Percentiles rank a stretch among this genome's conserved stretches.
phyloP scores from a whole-genome alignment of 768 basidiomycete species.

The Leccinum obscurum region DNA sequence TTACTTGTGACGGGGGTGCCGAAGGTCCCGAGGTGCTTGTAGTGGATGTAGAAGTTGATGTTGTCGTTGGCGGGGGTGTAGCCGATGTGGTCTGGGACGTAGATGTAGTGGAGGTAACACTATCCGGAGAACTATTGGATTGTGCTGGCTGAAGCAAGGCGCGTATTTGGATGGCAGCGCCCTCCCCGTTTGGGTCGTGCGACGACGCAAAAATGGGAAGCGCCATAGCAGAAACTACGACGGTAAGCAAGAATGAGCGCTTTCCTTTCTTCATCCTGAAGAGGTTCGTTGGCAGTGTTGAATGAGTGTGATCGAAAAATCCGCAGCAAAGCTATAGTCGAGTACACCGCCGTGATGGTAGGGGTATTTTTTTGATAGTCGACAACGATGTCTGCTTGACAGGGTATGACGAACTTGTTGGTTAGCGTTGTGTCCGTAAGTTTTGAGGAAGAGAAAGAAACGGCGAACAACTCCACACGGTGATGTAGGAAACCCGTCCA shows the following conservation, averaged over 20 bases:
- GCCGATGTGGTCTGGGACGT: neutral
- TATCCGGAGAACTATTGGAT: neutral
- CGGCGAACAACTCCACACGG: neutral
- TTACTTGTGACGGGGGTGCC: slow-evolving; percentile 2
- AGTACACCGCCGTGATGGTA: slow-evolving; percentile 9
- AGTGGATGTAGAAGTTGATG: slow-evolving; percentile 15
- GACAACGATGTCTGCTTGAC: neutral
- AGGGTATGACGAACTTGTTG: neutral
- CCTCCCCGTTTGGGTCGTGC: slow-evolving; percentile 18
- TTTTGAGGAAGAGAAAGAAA: neutral
- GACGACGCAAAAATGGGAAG: slow-evolving; percentile 27
- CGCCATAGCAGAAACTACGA: slow-evolving; percentile 28
- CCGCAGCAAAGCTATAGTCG: slow-evolving; percentile 20
- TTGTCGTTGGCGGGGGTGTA: neutral
- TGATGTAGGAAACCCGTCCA: slow-evolving; percentile 21
- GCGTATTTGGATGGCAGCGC: slow-evolving; percentile 18
- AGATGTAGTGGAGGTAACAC: neutral
- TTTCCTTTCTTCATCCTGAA: slow-evolving; percentile 25
- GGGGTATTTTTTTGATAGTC: slow-evolving; percentile 1
- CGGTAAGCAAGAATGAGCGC: slow-evolving; percentile 29
- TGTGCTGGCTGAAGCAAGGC: neutral
- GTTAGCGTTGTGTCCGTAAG: neutral
- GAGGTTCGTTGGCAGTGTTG: slow-evolving; percentile 10
- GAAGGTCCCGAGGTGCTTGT: slow-evolving; percentile 11
- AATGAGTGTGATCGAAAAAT: slow-evolving; percentile 29